phyloP scores from a whole-genome alignment of 192 early-diverging fungal genomes.

The Linnemannia zychae region DNA sequence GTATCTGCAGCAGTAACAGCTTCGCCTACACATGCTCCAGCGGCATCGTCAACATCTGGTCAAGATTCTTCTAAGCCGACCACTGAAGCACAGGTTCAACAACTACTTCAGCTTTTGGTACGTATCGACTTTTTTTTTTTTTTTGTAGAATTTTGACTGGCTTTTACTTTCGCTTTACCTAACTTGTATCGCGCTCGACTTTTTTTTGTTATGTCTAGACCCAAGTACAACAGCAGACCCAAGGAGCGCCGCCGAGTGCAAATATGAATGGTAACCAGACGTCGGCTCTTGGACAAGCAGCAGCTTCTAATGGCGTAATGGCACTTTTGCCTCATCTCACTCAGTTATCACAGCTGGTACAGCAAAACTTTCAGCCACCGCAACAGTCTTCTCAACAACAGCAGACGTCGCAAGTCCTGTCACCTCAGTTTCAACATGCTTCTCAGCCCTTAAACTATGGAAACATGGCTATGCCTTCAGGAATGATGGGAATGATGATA shows the following conservation, averaged over 20 bases:
- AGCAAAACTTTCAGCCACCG: constrained; percentile 11
- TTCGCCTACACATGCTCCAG: not conserved
- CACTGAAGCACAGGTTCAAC: constrained; percentile 39
- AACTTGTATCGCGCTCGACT: not conserved
- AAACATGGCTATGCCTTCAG: constrained; percentile 20
- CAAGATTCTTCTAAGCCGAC: constrained; percentile 8
- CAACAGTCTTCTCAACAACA: constrained; percentile 10
- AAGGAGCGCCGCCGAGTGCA: constrained; percentile 1
- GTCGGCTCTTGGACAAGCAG: not conserved
- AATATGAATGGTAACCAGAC: not conserved
- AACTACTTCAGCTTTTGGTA: constrained; percentile 48
- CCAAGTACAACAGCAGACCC: constrained; percentile 39
- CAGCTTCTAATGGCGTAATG: constrained; percentile 4
- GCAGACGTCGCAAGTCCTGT: not conserved
- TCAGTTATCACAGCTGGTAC: constrained; percentile 35
- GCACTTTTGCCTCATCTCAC: constrained; percentile 39
- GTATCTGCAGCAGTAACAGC: not conserved
- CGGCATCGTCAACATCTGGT: not conserved
- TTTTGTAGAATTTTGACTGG: not conserved
- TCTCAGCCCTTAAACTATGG: not conserved
- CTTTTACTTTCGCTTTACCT: not conserved
- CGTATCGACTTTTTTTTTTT: not conserved
- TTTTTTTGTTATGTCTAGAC: not conserved
- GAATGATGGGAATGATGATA: constrained; percentile 14
- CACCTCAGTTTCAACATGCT: not conserved